A percentile compares a stretch with the other conserved stretches of the same genome.
Evolutionary conservation across 139 green algal genomes (phyloP).

Genomic region (Edaphochlamys debaryana): DNA sequence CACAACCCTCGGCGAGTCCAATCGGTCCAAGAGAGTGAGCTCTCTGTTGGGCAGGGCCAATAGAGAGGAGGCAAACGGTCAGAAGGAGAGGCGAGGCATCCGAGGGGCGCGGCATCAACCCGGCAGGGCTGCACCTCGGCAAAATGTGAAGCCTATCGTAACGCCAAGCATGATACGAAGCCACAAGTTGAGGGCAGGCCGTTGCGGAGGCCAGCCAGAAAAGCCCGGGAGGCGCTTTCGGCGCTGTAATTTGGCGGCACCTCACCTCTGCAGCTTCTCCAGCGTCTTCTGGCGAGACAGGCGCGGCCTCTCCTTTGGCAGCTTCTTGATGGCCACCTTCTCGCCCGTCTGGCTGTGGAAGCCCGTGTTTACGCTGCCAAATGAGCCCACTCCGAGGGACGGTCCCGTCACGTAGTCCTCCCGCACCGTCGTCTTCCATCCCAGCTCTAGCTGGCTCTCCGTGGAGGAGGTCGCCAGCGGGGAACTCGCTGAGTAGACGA

Average conservation of each 20-base stretch:
- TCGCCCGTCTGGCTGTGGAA: not conserved
- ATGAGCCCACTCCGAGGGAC: constrained; percentile 55
- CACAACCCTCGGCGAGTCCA: constrained; percentile 44
- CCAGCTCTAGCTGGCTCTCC: constrained; percentile 12
- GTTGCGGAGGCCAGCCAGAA: too few relatives aligned
- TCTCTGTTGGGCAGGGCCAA: constrained; percentile 32
- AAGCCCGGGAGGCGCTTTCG: too few relatives aligned
- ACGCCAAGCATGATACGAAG: too few relatives aligned
- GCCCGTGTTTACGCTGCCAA: constrained; percentile 50
- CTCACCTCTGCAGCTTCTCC: constrained; percentile 56
- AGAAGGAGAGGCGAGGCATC: too few relatives aligned
- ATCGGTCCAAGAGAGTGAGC: constrained; percentile 42
- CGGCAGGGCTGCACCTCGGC: too few relatives aligned
- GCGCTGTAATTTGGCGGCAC: too few relatives aligned
- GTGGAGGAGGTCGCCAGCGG: not conserved
- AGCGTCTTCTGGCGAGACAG: constrained; percentile 50
- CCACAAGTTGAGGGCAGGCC: too few relatives aligned
- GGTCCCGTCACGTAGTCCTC: constrained; percentile 7
- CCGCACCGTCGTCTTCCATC: constrained; percentile 19
- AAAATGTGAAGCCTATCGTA: too few relatives aligned
- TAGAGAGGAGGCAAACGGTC: too few relatives aligned
- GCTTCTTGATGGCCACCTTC: constrained; percentile 59
- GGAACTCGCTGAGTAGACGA: too few relatives aligned
- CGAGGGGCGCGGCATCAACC: too few relatives aligned
- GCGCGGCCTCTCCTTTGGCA: constrained; percentile 65